These are phyloP conservation scores for Brettanomyces naardenensis DNA, from an alignment of 805 yeast species.

Conservation along the genomic window DNA sequence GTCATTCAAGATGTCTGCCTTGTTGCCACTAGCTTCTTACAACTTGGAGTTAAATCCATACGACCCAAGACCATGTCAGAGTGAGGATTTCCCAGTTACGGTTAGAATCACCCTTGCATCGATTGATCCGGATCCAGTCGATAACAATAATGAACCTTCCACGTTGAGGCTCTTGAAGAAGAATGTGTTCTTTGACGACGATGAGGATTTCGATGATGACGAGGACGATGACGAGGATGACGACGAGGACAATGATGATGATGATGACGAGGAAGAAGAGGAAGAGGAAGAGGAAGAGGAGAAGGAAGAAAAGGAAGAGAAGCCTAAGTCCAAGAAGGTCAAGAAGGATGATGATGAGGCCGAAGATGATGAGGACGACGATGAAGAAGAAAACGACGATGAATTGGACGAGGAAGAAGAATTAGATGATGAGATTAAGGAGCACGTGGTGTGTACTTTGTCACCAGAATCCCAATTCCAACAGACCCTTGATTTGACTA, in stretches of 20 bases:
- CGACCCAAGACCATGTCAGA: slow-evolving; percentile 79
- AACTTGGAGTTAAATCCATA: slow-evolving; percentile 82
- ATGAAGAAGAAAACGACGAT: slow-evolving; percentile 44
- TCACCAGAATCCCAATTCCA: slow-evolving; percentile 81
- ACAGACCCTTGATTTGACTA: slow-evolving; percentile 84
- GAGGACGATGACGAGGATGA: slow-evolving; percentile 42
- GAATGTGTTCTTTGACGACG: slow-evolving; percentile 34
- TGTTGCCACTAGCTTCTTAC: slow-evolving; percentile 82
- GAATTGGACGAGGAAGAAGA: slow-evolving; percentile 52
- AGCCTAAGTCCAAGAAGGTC: slow-evolving; percentile 6
- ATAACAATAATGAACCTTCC: slow-evolving; percentile 75
- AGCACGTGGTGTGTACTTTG: slow-evolving; percentile 80
- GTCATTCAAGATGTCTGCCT: slow-evolving; percentile 51
- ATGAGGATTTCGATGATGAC: slow-evolving; percentile 36
- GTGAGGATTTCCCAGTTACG: slow-evolving; percentile 80
- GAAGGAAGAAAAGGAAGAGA: slow-evolving; percentile 22
- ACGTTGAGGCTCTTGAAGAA: slow-evolving; percentile 85
- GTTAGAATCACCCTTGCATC: slow-evolving; percentile 93
- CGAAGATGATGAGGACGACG: slow-evolving; percentile 38
- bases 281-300: slow-evolving; percentile 23
- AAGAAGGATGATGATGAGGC: slow-evolving; percentile 22
- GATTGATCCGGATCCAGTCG: slow-evolving; percentile 82
- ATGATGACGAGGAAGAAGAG: slow-evolving; percentile 24
- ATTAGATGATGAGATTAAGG: slow-evolving; percentile 73
- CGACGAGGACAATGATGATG: slow-evolving; percentile 30